A percentile compares a stretch with the other conserved stretches of the same genome.
phyloP scores from a whole-genome alignment of 1,284 basidiomycete species.

The Moesziomyces globuligerus region DNA sequence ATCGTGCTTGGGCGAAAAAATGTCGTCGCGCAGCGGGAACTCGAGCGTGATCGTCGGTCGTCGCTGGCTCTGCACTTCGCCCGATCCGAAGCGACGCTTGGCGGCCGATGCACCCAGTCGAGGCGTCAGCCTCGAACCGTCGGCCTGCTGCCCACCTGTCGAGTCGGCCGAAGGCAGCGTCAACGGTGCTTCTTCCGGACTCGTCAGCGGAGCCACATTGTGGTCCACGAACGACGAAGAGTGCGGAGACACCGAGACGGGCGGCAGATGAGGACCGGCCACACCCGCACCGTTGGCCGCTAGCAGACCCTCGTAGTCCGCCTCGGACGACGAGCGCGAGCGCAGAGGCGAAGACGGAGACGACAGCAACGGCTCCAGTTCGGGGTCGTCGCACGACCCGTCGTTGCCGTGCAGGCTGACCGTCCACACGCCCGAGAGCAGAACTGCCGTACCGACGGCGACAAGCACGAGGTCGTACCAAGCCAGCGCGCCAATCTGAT shows the following conservation, averaged over 20 bases:
- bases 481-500: slow-evolving; percentile 82
- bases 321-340: slow-evolving; percentile 7
- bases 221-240: slow-evolving; percentile 28
- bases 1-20: slow-evolving; percentile 30
- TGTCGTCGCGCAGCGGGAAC: slow-evolving; percentile 37
- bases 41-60: slow-evolving; percentile 53
- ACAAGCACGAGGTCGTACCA: slow-evolving; percentile 79
- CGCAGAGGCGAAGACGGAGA: slow-evolving; percentile 6
- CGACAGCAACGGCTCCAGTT: slow-evolving; percentile 22
- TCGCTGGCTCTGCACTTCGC: slow-evolving; percentile 6
- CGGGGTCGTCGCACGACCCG: slow-evolving; percentile 20
- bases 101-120: slow-evolving; percentile 9
- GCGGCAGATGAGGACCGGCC: slow-evolving; percentile 54
- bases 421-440: slow-evolving; percentile 89
- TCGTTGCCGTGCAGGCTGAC: slow-evolving; percentile 71
- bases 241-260: slow-evolving; percentile 21
- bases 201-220: slow-evolving; percentile 20
- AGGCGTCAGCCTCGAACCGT: slow-evolving; percentile 6
- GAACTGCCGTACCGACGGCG: slow-evolving; percentile 78
- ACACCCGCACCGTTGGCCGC: slow-evolving; percentile 51
- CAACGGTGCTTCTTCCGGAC: slow-evolving; percentile 23
- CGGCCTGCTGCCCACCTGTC: background rate
- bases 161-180: slow-evolving; percentile 17
- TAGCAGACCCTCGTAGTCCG: slow-evolving; percentile 23
- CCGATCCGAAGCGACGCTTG: slow-evolving; percentile 14